Evolutionary conservation across 352 stramenopile genomes (phyloP), one percentile per base, ranked within the genome.

Genomic region (Thalassiosira hispida): DNA sequence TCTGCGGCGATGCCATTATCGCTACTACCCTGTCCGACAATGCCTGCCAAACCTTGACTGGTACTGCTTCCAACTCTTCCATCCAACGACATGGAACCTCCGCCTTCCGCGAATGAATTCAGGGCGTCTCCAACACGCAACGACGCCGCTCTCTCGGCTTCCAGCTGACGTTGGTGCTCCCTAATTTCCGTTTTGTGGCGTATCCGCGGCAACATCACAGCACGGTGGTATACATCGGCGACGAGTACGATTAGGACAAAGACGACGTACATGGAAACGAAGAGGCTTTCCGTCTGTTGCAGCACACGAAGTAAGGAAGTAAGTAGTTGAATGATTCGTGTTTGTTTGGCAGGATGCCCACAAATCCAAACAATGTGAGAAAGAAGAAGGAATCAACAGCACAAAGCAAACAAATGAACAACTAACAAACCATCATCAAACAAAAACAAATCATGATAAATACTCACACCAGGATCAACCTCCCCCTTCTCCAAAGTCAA

Each of bases 211-310:
- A 93, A 29, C 18, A 91, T 84, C 0, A 94, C 84, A 20, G 85
- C 77, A 33, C 89, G 76, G 71, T 94, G 90, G 62, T 93, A 94
- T 12, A 94, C 70, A 69, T 94, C 89, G 1, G 88, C 90, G 1
- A 85, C 72, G 14, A 96, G 56, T 4, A 96, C 92, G 57, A 94
- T 74, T 1, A 81, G 31, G 2, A 95, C 91, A 81, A 95, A 96
- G 11, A 86, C 23, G 3, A 85, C 35, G 68, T 96, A 96, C 2
- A 92, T 68, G 23, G 59, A 75, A 16, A 94, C 73, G 53, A 94
- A 91, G 29, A 75, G 64, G 29, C 60, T 70, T 38, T 72, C 63
- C 4, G 71, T 79, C 71, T 79, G 31, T 38, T n/a, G n/a, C n/a
- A n/a, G n/a, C 12, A 11, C 14, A n/a, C 16, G 16, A 29, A 51